Conservation (phyloP, 2,329 filamentous ascomycete genomes). For the Stagonosporopsis rhizophila region DNA sequence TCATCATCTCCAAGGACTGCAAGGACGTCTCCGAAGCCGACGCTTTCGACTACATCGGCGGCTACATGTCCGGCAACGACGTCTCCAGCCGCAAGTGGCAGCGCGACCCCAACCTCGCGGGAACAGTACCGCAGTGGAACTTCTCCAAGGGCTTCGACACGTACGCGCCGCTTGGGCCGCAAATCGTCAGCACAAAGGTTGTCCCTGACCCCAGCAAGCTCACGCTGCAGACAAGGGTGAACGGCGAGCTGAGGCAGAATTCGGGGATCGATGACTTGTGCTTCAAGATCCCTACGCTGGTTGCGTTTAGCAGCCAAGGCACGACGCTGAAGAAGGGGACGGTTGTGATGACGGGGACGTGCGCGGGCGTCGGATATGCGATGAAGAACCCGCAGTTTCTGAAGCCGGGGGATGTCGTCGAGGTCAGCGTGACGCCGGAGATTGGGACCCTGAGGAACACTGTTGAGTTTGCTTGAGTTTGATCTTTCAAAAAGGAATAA, state of each 20-base stretch:
- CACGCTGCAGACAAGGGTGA: slow-evolving; percentile 56
- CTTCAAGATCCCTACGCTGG: slow-evolving; percentile 56
- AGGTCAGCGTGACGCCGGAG: slow-evolving; percentile 39
- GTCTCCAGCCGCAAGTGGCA: slow-evolving; percentile 62
- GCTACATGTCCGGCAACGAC: slow-evolving; percentile 64
- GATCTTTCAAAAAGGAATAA: no score
- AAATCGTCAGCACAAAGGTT: slow-evolving; percentile 53
- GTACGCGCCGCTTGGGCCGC: slow-evolving; percentile 61
- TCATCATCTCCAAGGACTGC: slow-evolving; percentile 62
- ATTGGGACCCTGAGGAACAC: slow-evolving; percentile 45
- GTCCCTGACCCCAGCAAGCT: slow-evolving; percentile 55
- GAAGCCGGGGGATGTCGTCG: slow-evolving; percentile 44
- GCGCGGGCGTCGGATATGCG: slow-evolving; percentile 50
- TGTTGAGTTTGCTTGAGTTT: slow-evolving; percentile 40
- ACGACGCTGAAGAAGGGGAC: slow-evolving; percentile 57
- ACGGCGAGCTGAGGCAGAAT: slow-evolving; percentile 58
- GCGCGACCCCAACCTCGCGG: slow-evolving; percentile 57
- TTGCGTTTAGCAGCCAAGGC: slow-evolving; percentile 57
- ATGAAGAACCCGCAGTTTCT: slow-evolving; percentile 50
- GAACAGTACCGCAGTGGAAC: slow-evolving; percentile 63
- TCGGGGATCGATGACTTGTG: slow-evolving; percentile 57
- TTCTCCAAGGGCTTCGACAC: slow-evolving; percentile 66
- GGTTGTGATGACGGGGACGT: slow-evolving; percentile 60
- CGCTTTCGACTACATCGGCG: slow-evolving; percentile 60
- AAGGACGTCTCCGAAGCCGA: slow-evolving; percentile 57